A percentile compares a stretch with the other conserved stretches of the same genome.
Evolutionary conservation across 78 protist genomes (phyloP).

Genomic region (Bodo saltans): DNA sequence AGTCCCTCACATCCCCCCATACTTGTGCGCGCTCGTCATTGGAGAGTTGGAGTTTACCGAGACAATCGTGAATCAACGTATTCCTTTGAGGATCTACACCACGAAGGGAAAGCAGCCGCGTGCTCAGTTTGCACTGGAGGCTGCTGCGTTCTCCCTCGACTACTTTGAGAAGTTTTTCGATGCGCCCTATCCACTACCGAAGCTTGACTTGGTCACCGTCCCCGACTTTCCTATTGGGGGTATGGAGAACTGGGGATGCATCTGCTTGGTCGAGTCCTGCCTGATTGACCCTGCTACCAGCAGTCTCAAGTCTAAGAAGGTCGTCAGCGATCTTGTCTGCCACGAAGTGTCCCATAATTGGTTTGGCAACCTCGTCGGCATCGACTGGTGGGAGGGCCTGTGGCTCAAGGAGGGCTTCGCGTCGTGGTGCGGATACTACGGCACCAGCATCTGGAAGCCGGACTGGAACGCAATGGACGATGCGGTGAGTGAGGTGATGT

Average conservation of each 20-base stretch:
- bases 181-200: slow-evolving; percentile 35
- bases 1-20: background rate
- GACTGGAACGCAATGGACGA: background rate
- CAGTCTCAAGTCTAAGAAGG: slow-evolving; percentile 8
- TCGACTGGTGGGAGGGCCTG: slow-evolving; percentile 55
- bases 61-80: background rate
- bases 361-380: slow-evolving; percentile 63
- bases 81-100: background rate
- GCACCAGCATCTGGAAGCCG: background rate
- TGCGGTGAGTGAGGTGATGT: background rate
- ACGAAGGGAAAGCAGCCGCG: no score
- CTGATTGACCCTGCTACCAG: slow-evolving; percentile 9
- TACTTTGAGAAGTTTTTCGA: slow-evolving; percentile 22
- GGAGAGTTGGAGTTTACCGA: background rate
- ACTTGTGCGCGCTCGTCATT: background rate
- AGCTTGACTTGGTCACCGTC: slow-evolving; percentile 40
- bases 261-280: slow-evolving; percentile 59
- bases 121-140: slow-evolving; percentile 32
- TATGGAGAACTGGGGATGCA: slow-evolving; percentile 73
- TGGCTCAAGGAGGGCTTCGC: slow-evolving; percentile 78
- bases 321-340: slow-evolving; percentile 61
- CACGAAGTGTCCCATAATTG: slow-evolving; percentile 69
- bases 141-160: slow-evolving; percentile 18
- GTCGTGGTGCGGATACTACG: background rate
- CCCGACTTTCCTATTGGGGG: slow-evolving; percentile 43